These are phyloP conservation scores for Claviceps digitariae DNA, from an alignment of 2,329 filamentous ascomycete species.

Conservation along the genomic window DNA sequence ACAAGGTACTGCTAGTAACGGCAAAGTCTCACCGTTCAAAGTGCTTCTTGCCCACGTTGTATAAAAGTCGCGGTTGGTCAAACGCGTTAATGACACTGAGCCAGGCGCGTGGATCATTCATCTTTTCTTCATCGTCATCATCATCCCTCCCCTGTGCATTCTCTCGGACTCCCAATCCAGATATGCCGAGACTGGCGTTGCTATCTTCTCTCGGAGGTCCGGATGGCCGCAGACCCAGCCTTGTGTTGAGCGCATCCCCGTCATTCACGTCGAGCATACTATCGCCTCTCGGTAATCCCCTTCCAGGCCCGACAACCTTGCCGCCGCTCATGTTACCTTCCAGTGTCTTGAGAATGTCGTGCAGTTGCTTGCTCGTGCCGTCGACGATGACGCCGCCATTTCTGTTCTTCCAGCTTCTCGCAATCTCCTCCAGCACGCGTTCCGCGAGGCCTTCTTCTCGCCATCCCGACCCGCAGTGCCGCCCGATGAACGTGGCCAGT, in stretches of 20 bases:
- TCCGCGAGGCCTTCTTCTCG: conserved; percentile 89
- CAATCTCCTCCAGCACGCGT: conserved; percentile 80
- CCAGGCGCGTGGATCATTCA: conserved; percentile 65
- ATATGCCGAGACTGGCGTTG: conserved; percentile 51
- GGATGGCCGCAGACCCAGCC: conserved; percentile 36
- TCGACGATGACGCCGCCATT: conserved; percentile 87
- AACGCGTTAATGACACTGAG: conserved; percentile 73
- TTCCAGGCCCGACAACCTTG: conserved; percentile 39
- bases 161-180: conserved; percentile 36
- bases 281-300: conserved; percentile 41
- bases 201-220: conserved; percentile 43
- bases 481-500: conserved; percentile 78
- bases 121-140: conserved; percentile 30
- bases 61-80: conserved; percentile 67
- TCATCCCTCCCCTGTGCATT: conserved; percentile 29
- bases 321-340: conserved; percentile 88
- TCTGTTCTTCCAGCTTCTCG: conserved; percentile 79
- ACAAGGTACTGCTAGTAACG: background rate
- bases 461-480: conserved; percentile 93
- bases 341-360: conserved; percentile 67
- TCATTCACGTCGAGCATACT: conserved; percentile 48
- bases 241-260: conserved; percentile 38
- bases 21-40: conserved; percentile 54
- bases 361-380: conserved; percentile 60
- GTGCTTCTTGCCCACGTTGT: conserved; percentile 73